These are phyloP conservation scores for Pelagophyceae sp. DNA, from an alignment of 352 stramenopile genomes.

Conservation along the genomic window DNA sequence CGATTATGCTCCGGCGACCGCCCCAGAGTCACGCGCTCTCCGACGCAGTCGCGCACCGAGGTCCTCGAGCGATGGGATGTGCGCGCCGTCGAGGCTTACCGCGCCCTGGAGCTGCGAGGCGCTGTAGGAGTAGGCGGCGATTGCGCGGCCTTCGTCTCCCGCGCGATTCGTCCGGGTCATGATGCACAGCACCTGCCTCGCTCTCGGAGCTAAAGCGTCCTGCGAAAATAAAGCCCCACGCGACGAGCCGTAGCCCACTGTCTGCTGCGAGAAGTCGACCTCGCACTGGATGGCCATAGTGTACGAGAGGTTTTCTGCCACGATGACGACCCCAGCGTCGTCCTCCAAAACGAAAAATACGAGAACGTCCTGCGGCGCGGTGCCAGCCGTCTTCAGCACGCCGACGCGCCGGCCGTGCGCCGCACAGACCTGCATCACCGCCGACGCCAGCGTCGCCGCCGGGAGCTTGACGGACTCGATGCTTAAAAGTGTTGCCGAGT, in stretches of 20 bases:
- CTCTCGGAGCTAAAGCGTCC: background rate
- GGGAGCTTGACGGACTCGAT: background rate
- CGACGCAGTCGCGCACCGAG: background rate
- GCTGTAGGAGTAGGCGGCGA: background rate
- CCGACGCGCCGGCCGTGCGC: background rate
- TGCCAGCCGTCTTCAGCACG: background rate
- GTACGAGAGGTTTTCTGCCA: background rate
- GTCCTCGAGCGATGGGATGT: background rate
- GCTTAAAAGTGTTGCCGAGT: background rate
- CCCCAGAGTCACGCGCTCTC: no score
- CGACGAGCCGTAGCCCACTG: conserved; percentile 1
- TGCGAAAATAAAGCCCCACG: background rate
- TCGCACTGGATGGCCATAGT: background rate
- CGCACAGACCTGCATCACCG: background rate
- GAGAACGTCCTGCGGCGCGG: background rate
- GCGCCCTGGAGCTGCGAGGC: background rate
- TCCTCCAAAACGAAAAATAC: conserved; percentile 2
- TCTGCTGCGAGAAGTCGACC: background rate
- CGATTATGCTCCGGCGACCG: no score
- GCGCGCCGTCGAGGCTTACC: background rate
- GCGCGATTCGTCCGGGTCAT: no score
- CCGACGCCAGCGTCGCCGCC: background rate
- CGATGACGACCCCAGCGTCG: background rate
- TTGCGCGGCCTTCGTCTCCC: no score
- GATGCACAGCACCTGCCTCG: background rate